phyloP scores from a whole-genome alignment of 2,329 filamentous ascomycete genomes.

The Neofusicoccum cordaticola region DNA sequence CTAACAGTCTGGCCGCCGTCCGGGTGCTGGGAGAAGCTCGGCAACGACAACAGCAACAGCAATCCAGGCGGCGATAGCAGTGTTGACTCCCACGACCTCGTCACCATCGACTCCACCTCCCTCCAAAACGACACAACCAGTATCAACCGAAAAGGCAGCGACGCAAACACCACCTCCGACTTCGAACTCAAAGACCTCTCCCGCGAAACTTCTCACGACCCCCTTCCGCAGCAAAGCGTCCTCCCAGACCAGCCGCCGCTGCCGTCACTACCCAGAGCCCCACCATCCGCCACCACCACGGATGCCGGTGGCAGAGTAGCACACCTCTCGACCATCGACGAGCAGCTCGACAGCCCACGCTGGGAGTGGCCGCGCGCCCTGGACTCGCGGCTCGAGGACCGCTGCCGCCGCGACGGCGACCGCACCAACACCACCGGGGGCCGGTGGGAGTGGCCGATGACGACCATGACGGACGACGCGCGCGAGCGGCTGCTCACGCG shows the following conservation, averaged over 20 bases:
- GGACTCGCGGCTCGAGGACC: background rate
- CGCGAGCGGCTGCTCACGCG: background rate
- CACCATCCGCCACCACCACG: too few species aligned
- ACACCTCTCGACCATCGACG: too few species aligned
- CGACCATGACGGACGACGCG: background rate
- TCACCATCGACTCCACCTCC: background rate
- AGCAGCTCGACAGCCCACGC: background rate
- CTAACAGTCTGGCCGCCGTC: background rate
- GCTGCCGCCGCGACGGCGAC: background rate
- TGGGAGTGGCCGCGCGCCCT: background rate
- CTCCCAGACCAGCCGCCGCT: background rate
- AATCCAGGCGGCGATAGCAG: background rate
- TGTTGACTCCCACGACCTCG: background rate
- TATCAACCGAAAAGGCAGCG: background rate
- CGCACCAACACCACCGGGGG: background rate
- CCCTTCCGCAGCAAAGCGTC: too few species aligned
- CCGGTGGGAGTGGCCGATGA: background rate
- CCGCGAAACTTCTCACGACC: background rate
- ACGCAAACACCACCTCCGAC: background rate
- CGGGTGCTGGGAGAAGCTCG: conserved; percentile 2
- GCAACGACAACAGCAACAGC: background rate
- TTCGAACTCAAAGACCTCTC: background rate
- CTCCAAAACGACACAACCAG: background rate
- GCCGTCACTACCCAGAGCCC: background rate
- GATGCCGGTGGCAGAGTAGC: too few species aligned